Evolutionary conservation across 2,329 filamentous ascomycete genomes (phyloP), one percentile per base, ranked within the genome.

Genomic region (Fusarium floridanum): DNA sequence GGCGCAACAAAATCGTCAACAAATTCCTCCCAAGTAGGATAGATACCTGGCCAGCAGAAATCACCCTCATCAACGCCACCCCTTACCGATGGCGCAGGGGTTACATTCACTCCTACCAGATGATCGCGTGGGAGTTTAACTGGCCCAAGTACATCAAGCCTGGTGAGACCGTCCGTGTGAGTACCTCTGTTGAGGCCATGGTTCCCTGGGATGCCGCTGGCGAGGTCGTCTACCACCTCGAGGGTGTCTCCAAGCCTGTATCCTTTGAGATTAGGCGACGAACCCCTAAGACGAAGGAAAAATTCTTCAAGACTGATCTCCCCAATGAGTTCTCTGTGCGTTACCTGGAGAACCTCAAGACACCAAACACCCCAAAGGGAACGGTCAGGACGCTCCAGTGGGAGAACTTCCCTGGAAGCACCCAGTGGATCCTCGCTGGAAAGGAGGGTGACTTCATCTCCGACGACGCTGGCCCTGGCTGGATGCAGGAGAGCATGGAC

Each of bases 41-140:
- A 7, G 20, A 50, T 16, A 50, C n/a, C 24, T 53, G 16, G 24
- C 24, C 48, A 11, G 9, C 39, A 20, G 36, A 56, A n/a, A 63
- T 83, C 37, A 71, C 66, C 2, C 65, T 83, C 55, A 68, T 83
- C 77, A 83, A 83, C 65, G 78, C 75, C n/a, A 82, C 80, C 7
- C 82, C 82, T 4, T 83, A 81, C 69, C 66, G 55, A 32, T 83
- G 80, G 81, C 41, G 50, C 8, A 76, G 63, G 48, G 72, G 53
- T 0, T 75, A 72, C 69, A 66, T 64, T 1, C 65, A 73, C 62
- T 59, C 63, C 0, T 78, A 80, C 55, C 75, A 79, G 53, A 56
- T 79, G 39, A 1, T 11, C 5, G 14, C 48, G 6, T 81, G 80
- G 79, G 29, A 73, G 0, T n/a, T 43, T 4, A 24, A 50, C 8